phyloP scores from a whole-genome alignment of 768 basidiomycete species.

The Cystofilobasidium bisporidii region DNA sequence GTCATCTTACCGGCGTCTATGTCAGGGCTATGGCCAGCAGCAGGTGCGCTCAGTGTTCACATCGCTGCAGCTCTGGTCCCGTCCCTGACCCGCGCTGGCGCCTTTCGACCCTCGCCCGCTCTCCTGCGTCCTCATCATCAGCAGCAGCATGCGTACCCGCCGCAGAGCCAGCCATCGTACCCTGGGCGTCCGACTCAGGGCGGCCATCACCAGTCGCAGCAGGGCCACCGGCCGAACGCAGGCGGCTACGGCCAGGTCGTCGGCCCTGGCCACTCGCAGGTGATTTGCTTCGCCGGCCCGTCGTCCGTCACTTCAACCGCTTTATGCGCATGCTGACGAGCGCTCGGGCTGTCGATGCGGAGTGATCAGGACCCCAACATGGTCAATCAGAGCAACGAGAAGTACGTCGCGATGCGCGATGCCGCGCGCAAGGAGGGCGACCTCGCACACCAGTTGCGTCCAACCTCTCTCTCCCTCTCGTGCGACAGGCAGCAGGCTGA shows the following conservation, averaged over 20 bases:
- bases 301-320: background rate
- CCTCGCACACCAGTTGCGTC: constrained; percentile 34
- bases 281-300: background rate
- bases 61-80: background rate
- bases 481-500: no score
- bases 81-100: background rate
- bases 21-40: constrained; percentile 1
- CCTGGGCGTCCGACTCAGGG: constrained; percentile 11
- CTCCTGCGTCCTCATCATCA: no score
- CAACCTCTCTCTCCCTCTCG: no score
- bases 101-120: background rate
- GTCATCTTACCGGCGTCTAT: no score
- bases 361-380: constrained; percentile 42
- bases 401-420: constrained; percentile 62
- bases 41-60: background rate
- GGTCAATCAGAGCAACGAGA: constrained; percentile 55
- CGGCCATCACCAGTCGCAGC: constrained; percentile 6
- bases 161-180: constrained; percentile 20
- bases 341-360: no score
- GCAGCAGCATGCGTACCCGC: constrained; percentile 6
- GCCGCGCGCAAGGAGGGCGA: constrained; percentile 72
- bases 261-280: constrained; percentile 20
- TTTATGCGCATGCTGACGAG: no score
- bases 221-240: background rate
- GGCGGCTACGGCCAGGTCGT: constrained; percentile 24